phyloP scores from a whole-genome alignment of 2,329 filamentous ascomycete genomes.

The Epichloe coenophiala region DNA sequence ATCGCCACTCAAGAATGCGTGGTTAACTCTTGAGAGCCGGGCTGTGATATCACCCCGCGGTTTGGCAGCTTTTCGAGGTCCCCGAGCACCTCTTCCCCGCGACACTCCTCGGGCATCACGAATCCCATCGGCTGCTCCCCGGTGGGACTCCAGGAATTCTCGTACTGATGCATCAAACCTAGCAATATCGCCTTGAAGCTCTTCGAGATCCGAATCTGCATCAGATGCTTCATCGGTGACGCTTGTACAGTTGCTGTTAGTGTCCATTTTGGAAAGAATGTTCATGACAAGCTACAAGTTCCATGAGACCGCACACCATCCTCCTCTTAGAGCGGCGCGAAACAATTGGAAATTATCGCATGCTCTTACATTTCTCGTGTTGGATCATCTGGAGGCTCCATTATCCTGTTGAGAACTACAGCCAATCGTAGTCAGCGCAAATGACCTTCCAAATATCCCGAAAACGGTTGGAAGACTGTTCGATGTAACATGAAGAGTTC shows the following conservation, averaged over 20 bases:
- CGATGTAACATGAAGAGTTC: too few species aligned
- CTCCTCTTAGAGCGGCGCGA: background rate
- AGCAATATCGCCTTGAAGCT: conserved; percentile 29
- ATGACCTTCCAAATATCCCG: background rate
- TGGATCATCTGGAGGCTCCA: background rate
- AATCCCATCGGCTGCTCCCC: conserved; percentile 11
- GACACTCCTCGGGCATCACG: conserved; percentile 9
- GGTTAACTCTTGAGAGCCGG: conserved; percentile 51
- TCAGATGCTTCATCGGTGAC: conserved; percentile 21
- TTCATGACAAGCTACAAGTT: background rate
- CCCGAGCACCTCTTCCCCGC: conserved; percentile 22
- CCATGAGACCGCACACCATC: background rate
- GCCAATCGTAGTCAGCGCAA: background rate
- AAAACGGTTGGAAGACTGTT: background rate
- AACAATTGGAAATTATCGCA: background rate
- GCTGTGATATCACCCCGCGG: conserved; percentile 61
- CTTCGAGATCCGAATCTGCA: conserved; percentile 30
- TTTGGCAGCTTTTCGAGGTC: conserved; percentile 48
- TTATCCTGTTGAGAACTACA: background rate
- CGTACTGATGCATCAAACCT: conserved; percentile 29
- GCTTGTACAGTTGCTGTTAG: conserved; percentile 6
- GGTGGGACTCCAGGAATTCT: conserved; percentile 26
- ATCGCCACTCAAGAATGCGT: conserved; percentile 50
- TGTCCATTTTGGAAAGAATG: background rate
- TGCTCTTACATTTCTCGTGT: background rate